Base-by-base conservation (phyloP, 2,329 filamentous ascomycete genomes). In the Thielaviopsis musarum region DNA sequence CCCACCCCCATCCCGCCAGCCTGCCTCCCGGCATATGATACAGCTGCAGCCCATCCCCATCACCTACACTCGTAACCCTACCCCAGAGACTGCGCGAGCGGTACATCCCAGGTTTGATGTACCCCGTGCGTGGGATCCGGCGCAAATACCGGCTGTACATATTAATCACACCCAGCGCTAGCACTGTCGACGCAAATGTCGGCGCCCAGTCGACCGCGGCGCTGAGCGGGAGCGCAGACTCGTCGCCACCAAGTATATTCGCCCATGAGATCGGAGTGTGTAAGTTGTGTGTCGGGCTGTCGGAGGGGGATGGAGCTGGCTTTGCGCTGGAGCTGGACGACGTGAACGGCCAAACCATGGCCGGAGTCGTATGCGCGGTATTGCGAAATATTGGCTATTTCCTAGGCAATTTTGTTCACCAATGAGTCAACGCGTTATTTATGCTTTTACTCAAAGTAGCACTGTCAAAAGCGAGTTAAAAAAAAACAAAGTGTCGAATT, bases 21-120 rank as follows among this genome's bases (percentile, higher is more conserved):
- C 83, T 79, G 12, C 93, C 93, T n/a, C 91, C 91, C 0, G 93
- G 93, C 0, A 90, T 97, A 70, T 98, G 93, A 69, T 86, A 98
- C 54, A 98, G 70, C 65, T 93, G 86, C 70, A 98, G 96, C 69
- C 91, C 91, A 71, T 98, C 93, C 3, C 90, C 94, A 76, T 98
- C 93, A 51, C 94, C 93, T 24, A 98, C 93, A 65, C 87, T 90
- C 13, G 91, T 96, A 51, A 97, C 93, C 63, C 80, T 80, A 15
- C 93, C 93, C 65, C 91, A 86, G 51, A 98, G 68, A 65, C 82
- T 91, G 65, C 87, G 79, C 62, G 76, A 83, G 53, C 87, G 82
- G 68, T 91, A 91, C 68, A 84, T 85, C 12, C 76, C 74, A 1
- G 88, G 86, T 54, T 82, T 82, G 65, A 98, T 85, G 68, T 90